Evolutionary conservation across 176 grass and related monocot species (phyloP).

Genomic region (Carex parvula): DNA sequence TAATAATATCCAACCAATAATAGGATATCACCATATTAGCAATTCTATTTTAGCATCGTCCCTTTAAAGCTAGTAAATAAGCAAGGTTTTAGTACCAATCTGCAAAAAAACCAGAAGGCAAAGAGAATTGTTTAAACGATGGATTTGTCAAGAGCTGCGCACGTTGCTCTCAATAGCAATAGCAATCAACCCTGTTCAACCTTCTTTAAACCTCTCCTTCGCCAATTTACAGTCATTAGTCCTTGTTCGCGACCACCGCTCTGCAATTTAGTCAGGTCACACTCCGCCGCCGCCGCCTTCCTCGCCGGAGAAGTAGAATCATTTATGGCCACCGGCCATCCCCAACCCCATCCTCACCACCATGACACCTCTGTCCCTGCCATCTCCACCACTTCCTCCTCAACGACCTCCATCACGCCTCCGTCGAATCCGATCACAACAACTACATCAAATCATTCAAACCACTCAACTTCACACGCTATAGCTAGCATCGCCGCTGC

Average conservation of each 20-base stretch:
- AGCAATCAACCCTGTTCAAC: background rate
- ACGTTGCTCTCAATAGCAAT: background rate
- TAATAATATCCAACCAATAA: no score
- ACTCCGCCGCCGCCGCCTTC: background rate
- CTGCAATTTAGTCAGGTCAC: background rate
- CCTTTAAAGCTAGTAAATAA: background rate
- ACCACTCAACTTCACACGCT: background rate
- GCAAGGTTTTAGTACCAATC: background rate
- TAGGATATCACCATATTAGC: no score
- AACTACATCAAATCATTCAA: background rate
- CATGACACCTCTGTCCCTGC: background rate
- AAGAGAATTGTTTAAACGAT: background rate
- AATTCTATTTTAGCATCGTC: no score
- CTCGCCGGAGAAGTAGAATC: background rate
- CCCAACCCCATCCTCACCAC: conserved; percentile 25
- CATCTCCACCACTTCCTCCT: conserved; percentile 11
- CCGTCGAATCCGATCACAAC: conserved; percentile 36
- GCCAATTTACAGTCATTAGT: background rate
- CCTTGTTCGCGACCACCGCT: background rate
- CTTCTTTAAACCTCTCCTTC: background rate
- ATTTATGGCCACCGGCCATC: conserved; percentile 19
- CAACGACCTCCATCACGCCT: conserved; percentile 26
- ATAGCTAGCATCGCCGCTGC: background rate
- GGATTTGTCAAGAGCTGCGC: background rate
- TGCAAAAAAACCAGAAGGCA: background rate